Conservation (phyloP, 345 rosid genomes). For the Dovyalis caffra region DNA sequence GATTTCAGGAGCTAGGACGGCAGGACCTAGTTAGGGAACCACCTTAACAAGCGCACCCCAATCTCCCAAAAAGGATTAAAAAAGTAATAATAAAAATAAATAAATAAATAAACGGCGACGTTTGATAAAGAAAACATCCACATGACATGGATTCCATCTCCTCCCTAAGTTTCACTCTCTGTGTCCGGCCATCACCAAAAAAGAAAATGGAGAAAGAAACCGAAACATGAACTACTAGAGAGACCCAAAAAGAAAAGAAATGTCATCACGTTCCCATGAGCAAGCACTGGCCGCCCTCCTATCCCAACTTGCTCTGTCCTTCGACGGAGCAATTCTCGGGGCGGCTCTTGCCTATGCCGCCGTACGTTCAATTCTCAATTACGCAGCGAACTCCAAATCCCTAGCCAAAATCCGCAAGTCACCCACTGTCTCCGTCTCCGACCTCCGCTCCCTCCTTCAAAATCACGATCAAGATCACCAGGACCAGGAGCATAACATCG, state of each 20-base stretch:
- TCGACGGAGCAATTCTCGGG: slow-evolving; percentile 89
- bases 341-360: slow-evolving; percentile 65
- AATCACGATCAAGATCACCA: slow-evolving; percentile 1
- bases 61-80: no score
- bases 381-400: slow-evolving; percentile 49
- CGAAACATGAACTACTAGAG: not conserved
- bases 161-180: no score
- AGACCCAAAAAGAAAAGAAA: slow-evolving; percentile 7
- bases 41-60: no score
- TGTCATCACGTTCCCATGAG: slow-evolving; percentile 63
- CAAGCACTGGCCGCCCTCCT: slow-evolving; percentile 52
- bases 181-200: no score
- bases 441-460: slow-evolving; percentile 61
- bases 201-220: no score
- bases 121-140: no score
- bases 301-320: slow-evolving; percentile 65
- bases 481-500: slow-evolving; percentile 30
- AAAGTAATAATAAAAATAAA: no score
- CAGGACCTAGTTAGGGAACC: no score
- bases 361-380: slow-evolving; percentile 49
- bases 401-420: slow-evolving; percentile 52
- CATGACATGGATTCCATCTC: no score
- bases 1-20: no score
- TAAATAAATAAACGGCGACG: no score
- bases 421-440: slow-evolving; percentile 50